Evolutionary conservation across 306 rosid species (phyloP), one percentile per base, ranked within the genome.

Genomic region (Heteromeles arbutifolia): DNA sequence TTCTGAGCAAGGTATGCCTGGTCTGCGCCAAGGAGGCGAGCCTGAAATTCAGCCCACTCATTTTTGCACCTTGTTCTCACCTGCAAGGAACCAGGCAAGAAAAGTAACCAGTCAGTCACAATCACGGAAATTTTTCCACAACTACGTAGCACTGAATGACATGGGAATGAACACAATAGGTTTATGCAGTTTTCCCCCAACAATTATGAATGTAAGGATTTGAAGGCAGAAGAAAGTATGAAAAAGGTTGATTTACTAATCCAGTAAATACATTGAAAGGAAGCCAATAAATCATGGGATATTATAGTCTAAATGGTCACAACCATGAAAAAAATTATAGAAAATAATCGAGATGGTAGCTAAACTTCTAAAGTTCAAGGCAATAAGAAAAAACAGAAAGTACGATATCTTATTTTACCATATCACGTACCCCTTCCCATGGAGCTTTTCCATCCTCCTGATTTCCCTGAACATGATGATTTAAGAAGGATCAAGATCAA

Each of bases 31-130:
- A 82, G 83, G 66, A 95, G 86, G 74, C 99, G 98, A 75, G 86
- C 43, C 75, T 87, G 97, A 85, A 96, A 96, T 84, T 86, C 85
- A 11, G 92, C 90, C 99, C 99, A 96, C 86, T 96, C 99, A 34
- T 67, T 89, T 89, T 82, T 84, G 86, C 99, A 96, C 76, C 99
- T 88, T 54, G 77, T 77, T 92, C 90, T 88, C 11, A 96, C 99
- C 99, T 96, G 86, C 78, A 89, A 57, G 29, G 56, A 69, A 67
- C 87, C 71, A 45, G 22, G 78, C 70, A 74, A 18, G 66, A 50
- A 65, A 15, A 26, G 11, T 56, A 4, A 54, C 64, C n/a, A 59
- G 4, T 48, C 21, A 48, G 21, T 48, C 21, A 50, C 54, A 50
- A 50, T 50, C 54, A 50, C 21, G 18, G 19, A 50, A 48, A 5